Percentiles rank a stretch among this genome's conserved stretches.
Conservation (phyloP, 73 alveolate genomes). For the Paramecium sonneborni region DNA sequence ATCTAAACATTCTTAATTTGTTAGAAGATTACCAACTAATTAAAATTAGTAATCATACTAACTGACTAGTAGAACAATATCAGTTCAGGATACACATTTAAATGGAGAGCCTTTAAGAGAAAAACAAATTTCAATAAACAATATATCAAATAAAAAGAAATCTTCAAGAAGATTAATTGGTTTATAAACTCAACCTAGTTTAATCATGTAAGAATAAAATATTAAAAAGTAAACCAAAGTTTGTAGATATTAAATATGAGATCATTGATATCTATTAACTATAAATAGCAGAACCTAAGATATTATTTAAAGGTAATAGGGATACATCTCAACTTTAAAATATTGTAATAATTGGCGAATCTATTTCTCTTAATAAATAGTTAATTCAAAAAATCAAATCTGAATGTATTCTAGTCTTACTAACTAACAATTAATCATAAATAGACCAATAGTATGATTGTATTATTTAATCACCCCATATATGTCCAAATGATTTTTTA, state of each 20-base stretch:
- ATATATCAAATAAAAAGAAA: background rate
- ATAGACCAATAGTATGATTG: conserved; percentile 21
- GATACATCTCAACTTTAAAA: background rate
- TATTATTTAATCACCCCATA: background rate
- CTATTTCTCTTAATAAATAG: background rate
- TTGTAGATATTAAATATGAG: background rate
- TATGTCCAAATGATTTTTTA: background rate
- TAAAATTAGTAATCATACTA: background rate
- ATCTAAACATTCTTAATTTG: background rate
- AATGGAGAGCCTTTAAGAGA: background rate
- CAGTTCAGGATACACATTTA: background rate
- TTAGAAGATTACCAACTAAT: conserved; percentile 2
- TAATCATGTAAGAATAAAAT: background rate
- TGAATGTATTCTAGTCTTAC: background rate
- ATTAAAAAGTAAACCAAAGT: conserved; percentile 2
- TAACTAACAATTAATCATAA: background rate
- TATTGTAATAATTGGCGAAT: background rate
- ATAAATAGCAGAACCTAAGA: background rate
- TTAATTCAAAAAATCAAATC: background rate
- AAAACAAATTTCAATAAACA: background rate
- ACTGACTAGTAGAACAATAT: background rate
- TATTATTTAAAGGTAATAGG: background rate
- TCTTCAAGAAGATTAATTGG: conserved; percentile 30
- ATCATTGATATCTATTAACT: background rate
- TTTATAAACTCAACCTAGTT: background rate